Evolutionary conservation across 2,329 filamentous ascomycete species (phyloP).

Genomic region (Neurospora crassa): DNA sequence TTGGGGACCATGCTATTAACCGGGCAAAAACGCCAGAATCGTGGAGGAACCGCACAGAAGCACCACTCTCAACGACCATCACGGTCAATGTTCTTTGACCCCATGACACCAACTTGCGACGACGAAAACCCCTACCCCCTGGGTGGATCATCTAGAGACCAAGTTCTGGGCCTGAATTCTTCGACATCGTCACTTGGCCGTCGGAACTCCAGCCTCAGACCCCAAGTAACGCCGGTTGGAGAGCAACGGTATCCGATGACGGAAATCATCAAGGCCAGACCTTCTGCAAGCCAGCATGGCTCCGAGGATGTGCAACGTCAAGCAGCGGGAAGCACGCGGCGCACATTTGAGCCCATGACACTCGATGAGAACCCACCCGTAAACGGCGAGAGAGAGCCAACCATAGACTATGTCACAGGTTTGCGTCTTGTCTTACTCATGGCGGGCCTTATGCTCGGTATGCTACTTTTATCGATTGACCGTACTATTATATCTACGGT

Average conservation of each 20-base stretch:
- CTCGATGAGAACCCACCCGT: not conserved
- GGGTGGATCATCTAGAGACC: not conserved
- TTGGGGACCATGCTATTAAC: not conserved
- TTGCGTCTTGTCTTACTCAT: constrained; percentile 11
- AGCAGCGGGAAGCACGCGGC: not conserved
- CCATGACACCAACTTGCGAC: not conserved
- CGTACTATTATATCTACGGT: constrained; percentile 17
- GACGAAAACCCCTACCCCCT: not conserved
- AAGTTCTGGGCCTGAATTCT: not conserved
- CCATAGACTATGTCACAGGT: constrained; percentile 7
- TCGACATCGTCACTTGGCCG: not conserved
- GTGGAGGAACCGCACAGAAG: not conserved
- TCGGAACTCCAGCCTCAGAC: not conserved
- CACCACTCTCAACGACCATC: not conserved
- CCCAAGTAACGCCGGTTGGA: not conserved
- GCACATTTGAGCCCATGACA: not conserved
- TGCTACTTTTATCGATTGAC: constrained; percentile 15
- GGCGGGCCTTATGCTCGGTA: constrained; percentile 12
- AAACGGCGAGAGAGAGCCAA: not conserved
- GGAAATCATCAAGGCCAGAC: not conserved
- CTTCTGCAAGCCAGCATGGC: constrained; percentile 3
- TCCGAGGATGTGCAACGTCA: not conserved
- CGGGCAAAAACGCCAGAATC: not conserved
- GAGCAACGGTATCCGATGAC: constrained; percentile 8
- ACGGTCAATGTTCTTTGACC: not conserved